Conservation (phyloP, 2,329 filamentous ascomycete genomes). For the Penicillium oxalicum region DNA sequence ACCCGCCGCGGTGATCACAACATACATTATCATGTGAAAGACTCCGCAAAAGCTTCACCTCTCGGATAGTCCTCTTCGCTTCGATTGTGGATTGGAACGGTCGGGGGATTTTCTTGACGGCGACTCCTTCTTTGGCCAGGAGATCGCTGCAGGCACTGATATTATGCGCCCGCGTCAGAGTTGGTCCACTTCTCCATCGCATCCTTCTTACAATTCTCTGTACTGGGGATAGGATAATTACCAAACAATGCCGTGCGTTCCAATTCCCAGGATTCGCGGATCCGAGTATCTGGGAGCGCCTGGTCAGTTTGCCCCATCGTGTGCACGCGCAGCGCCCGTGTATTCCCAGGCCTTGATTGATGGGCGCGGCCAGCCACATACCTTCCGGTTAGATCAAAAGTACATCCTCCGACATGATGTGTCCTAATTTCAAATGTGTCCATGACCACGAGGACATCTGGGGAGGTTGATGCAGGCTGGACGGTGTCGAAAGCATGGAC, state of each 20-base stretch:
- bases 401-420: neutral
- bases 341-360: neutral
- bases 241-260: neutral
- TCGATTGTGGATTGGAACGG: neutral
- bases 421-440: neutral
- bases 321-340: neutral
- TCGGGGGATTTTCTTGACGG: neutral
- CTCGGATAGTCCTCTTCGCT: neutral
- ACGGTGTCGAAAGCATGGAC: neutral
- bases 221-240: neutral
- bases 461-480: too few relatives aligned
- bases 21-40: neutral
- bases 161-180: neutral
- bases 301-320: neutral
- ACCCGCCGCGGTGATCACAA: neutral
- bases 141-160: neutral
- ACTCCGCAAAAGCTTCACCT: neutral
- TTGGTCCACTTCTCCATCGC: neutral
- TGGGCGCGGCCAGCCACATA: neutral
- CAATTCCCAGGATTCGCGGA: neutral
- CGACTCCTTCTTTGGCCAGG: neutral
- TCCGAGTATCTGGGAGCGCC: neutral
- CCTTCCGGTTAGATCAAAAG: neutral
- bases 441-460: neutral
- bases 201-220: too few relatives aligned